A percentile compares a stretch with the other conserved stretches of the same genome.
phyloP scores from a whole-genome alignment of 2,329 filamentous ascomycete species.

The Teratosphaeria zuluensis region DNA sequence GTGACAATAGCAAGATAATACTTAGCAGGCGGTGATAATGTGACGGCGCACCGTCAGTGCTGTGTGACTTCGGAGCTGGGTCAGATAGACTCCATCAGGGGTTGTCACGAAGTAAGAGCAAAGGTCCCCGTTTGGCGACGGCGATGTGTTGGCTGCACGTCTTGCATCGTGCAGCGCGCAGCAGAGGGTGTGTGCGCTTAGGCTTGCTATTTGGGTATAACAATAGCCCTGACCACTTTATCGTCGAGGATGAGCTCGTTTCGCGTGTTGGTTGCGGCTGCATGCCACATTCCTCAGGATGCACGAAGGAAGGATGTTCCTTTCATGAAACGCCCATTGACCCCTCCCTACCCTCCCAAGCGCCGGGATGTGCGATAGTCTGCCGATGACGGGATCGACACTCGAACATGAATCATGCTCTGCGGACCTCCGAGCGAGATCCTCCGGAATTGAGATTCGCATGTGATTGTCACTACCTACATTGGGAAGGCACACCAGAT shows the following conservation, averaged over 20 bases:
- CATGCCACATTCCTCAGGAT: neutral
- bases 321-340: neutral
- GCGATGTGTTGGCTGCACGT: conserved; percentile 7
- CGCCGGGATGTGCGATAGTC: neutral
- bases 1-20: conserved; percentile 3
- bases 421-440: neutral
- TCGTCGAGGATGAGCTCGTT: neutral
- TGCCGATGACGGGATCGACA: neutral
- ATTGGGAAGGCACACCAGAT: conserved; percentile 1
- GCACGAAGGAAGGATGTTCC: neutral
- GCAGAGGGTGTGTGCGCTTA: neutral
- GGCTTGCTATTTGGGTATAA: neutral
- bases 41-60: conserved; percentile 12
- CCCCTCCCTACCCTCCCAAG: neutral
- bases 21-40: conserved; percentile 11
- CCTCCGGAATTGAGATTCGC: neutral
- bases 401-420: neutral
- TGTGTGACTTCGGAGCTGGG: conserved; percentile 13
- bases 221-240: neutral
- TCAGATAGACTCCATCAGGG: conserved; percentile 11
- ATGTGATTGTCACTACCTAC: neutral
- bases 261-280: neutral
- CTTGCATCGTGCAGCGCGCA: conserved; percentile 1
- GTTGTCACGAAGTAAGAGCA: neutral
- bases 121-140: neutral